These are phyloP conservation scores for Leccinum rimulosum DNA, from an alignment of 768 basidiomycete genomes.

Conservation along the genomic window DNA sequence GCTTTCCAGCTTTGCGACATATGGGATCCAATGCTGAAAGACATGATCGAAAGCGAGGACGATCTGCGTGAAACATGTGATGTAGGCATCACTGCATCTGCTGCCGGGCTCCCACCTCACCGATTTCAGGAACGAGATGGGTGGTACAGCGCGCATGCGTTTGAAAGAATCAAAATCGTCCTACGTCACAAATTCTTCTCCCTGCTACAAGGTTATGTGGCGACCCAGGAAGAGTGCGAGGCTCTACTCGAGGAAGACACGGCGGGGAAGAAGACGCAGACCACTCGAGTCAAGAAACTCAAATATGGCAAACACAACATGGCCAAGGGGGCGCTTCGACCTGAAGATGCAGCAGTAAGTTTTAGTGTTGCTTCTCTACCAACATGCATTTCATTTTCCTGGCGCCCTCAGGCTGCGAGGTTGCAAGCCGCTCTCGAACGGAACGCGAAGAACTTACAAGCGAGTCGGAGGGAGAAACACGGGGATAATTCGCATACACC, in stretches of 20 bases:
- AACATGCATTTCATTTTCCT: background rate
- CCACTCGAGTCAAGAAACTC: constrained; percentile 48
- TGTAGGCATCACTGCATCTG: constrained; percentile 45
- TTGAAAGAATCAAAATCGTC: constrained; percentile 82
- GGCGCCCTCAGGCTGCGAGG: constrained; percentile 55
- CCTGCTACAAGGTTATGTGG: constrained; percentile 66
- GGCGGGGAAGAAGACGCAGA: constrained; percentile 31
- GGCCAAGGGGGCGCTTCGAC: constrained; percentile 81
- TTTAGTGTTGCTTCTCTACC: background rate
- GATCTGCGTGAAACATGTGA: constrained; percentile 71
- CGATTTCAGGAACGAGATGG: constrained; percentile 71
- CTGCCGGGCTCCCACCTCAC: background rate
- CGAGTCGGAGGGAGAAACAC: constrained; percentile 25
- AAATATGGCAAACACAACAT: constrained; percentile 79
- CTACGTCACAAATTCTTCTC: constrained; percentile 85
- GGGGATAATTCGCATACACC: constrained; percentile 21
- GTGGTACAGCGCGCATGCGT: constrained; percentile 77
- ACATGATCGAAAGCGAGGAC: constrained; percentile 73
- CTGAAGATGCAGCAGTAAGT: constrained; percentile 80
- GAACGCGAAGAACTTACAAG: constrained; percentile 31
- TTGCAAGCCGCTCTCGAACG: constrained; percentile 63
- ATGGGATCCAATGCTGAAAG: constrained; percentile 75
- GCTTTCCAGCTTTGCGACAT: constrained; percentile 96
- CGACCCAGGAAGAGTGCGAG: constrained; percentile 72
- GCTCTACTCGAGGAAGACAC: constrained; percentile 49